A percentile compares a stretch with the other conserved stretches of the same genome.
Conservation (phyloP, 495 filamentous ascomycete species). For the Beverwykella pulmonaria region DNA sequence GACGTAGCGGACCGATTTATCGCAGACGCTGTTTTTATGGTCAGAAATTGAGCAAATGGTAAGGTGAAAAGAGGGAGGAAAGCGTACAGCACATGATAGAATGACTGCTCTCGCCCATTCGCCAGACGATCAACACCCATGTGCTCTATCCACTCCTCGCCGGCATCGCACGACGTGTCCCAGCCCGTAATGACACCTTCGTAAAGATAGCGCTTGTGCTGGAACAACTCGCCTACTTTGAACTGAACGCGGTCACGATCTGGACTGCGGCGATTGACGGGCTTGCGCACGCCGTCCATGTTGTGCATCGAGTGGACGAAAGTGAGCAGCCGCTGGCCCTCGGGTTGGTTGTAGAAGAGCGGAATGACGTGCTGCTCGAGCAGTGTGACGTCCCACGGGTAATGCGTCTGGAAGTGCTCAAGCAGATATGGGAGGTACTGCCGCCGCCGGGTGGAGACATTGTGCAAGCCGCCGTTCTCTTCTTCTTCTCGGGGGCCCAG, state of each 20-base stretch:
- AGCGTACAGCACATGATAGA: constrained; percentile 80
- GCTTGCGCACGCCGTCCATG: constrained; percentile 63
- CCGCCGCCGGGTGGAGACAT: constrained; percentile 53
- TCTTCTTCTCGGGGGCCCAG: constrained; percentile 46
- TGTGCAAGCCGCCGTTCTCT: constrained; percentile 43
- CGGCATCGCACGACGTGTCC: constrained; percentile 64
- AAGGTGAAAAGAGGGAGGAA: background rate
- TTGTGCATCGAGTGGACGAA: constrained; percentile 61
- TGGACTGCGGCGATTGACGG: constrained; percentile 54
- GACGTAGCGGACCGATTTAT: constrained; percentile 72
- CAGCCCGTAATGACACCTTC: constrained; percentile 83
- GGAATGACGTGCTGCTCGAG: constrained; percentile 64
- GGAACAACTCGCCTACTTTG: constrained; percentile 81
- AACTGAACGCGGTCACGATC: constrained; percentile 58
- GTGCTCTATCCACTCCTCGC: constrained; percentile 59
- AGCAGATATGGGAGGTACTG: constrained; percentile 69
- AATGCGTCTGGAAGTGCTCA: constrained; percentile 65
- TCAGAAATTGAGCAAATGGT: background rate
- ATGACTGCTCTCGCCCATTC: constrained; percentile 70
- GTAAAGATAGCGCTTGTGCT: constrained; percentile 79
- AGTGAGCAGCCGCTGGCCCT: constrained; percentile 50
- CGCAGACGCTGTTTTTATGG: constrained; percentile 60
- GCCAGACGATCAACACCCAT: constrained; percentile 66
- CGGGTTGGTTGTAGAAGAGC: constrained; percentile 51
- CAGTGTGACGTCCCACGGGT: constrained; percentile 58